Conservation (phyloP, 768 basidiomycete species). For the Rossbeevera mucosa region DNA sequence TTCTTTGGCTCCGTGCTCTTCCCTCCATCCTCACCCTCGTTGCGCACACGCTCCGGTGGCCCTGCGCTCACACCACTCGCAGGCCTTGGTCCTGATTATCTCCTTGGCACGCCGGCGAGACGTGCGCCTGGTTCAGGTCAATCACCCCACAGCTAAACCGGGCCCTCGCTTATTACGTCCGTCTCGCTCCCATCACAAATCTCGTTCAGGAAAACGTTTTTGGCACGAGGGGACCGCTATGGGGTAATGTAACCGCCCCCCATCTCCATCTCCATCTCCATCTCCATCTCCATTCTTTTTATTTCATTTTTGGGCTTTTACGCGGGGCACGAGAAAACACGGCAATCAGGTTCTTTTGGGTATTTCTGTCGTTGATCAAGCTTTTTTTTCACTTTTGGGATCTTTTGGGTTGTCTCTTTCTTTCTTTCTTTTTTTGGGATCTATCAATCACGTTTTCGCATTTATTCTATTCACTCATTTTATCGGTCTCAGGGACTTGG, state of each 20-base stretch:
- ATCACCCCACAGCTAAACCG: slow-evolving; percentile 12
- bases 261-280: neutral
- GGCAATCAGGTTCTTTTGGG: slow-evolving; percentile 3
- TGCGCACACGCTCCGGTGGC: slow-evolving; percentile 23
- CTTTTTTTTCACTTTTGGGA: slow-evolving; percentile 4
- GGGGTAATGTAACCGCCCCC: neutral
- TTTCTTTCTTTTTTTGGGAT: neutral
- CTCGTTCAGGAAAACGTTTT: slow-evolving; percentile 18
- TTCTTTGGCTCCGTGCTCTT: slow-evolving; percentile 6
- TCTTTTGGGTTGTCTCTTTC: slow-evolving; percentile 3
- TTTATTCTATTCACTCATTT: slow-evolving; percentile 17
- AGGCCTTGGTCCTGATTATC: neutral
- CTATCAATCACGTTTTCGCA: slow-evolving; percentile 13
- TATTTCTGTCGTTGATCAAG: neutral
- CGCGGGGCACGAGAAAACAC: slow-evolving; percentile 9
- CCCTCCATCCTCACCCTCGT: slow-evolving; percentile 15
- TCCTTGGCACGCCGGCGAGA: neutral
- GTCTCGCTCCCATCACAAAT: neutral
- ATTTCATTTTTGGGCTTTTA: slow-evolving; percentile 15
- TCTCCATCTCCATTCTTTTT: neutral
- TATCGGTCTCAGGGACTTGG: slow-evolving; percentile 11
- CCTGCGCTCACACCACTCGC: slow-evolving; percentile 3
- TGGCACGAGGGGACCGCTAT: slow-evolving; percentile 17
- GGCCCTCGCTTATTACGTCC: slow-evolving; percentile 21
- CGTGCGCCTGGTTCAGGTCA: slow-evolving; percentile 4